phyloP scores from a whole-genome alignment of 164 flowering plant genomes.

The Warburgia ugandensis region DNA sequence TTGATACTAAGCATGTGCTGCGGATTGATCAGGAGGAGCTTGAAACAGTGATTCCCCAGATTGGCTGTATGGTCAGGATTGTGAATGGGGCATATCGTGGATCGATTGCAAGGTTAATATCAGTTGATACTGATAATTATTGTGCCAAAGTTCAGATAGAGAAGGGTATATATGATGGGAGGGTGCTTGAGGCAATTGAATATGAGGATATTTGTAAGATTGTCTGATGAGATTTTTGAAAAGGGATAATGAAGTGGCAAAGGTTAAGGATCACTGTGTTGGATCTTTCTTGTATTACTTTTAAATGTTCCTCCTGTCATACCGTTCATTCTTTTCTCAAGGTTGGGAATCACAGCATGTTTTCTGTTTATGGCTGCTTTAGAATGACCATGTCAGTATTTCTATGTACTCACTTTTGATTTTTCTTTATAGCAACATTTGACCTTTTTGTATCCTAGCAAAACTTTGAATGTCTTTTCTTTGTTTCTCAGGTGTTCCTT shows the following conservation, averaged over 20 bases:
- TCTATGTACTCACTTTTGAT: too few species aligned
- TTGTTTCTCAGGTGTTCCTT: too few species aligned
- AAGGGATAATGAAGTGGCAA: background rate
- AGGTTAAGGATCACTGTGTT: background rate
- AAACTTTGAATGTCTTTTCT: too few species aligned
- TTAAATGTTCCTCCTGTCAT: too few species aligned
- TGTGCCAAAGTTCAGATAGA: slow-evolving; percentile 81
- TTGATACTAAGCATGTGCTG: slow-evolving; percentile 65
- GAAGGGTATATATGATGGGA: slow-evolving; percentile 79
- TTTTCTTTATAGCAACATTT: too few species aligned
- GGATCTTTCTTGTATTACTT: background rate
- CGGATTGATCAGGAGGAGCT: slow-evolving; percentile 89
- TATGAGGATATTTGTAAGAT: slow-evolving; percentile 86
- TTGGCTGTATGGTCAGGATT: slow-evolving; percentile 67
- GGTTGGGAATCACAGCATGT: too few species aligned
- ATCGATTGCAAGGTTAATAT: slow-evolving; percentile 53
- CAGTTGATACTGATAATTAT: slow-evolving; percentile 55
- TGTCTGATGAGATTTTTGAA: slow-evolving; percentile 4
- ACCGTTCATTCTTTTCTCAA: too few species aligned
- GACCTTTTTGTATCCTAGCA: too few species aligned
- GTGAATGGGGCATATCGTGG: slow-evolving; percentile 97
- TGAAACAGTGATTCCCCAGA: slow-evolving; percentile 87
- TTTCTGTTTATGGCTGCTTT: too few species aligned
- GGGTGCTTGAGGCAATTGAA: slow-evolving; percentile 65
- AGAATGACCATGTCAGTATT: too few species aligned